Evolutionary conservation across 257 asterid species (phyloP).

Genomic region (Mentha longifolia): DNA sequence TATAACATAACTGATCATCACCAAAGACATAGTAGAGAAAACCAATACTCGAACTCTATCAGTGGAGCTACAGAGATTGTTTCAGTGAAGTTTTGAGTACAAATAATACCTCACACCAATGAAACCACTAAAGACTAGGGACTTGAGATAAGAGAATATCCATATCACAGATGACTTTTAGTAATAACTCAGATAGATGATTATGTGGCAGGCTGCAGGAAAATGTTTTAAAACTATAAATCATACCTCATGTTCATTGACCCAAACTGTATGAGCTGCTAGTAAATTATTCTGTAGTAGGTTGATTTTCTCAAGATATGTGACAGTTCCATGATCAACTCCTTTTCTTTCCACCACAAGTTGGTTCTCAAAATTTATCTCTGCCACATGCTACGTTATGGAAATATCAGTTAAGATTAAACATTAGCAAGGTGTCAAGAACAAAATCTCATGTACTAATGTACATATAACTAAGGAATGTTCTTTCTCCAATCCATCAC

Average conservation of each 20-base stretch:
- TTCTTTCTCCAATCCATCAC: background rate
- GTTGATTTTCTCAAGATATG: constrained; percentile 65
- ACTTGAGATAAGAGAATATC: background rate
- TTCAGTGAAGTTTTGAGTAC: background rate
- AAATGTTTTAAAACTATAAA: background rate
- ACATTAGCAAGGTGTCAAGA: background rate
- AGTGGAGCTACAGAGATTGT: background rate
- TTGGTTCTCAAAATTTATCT: constrained; percentile 79
- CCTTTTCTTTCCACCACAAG: constrained; percentile 57
- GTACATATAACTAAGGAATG: background rate
- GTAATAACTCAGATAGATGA: background rate
- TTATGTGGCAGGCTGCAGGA: background rate
- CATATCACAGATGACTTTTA: background rate
- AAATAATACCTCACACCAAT: background rate
- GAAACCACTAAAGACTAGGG: background rate
- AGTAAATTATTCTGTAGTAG: constrained; percentile 63
- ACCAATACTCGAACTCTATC: background rate
- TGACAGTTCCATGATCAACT: constrained; percentile 76
- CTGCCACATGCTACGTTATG: constrained; percentile 71
- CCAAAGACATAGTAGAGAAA: background rate
- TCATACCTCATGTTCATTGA: constrained; percentile 61
- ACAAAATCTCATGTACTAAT: background rate
- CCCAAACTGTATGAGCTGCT: constrained; percentile 92
- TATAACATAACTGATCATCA: background rate
- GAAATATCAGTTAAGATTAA: background rate